Base-by-base conservation (phyloP, 768 basidiomycete genomes). In the Suillus placidus region DNA sequence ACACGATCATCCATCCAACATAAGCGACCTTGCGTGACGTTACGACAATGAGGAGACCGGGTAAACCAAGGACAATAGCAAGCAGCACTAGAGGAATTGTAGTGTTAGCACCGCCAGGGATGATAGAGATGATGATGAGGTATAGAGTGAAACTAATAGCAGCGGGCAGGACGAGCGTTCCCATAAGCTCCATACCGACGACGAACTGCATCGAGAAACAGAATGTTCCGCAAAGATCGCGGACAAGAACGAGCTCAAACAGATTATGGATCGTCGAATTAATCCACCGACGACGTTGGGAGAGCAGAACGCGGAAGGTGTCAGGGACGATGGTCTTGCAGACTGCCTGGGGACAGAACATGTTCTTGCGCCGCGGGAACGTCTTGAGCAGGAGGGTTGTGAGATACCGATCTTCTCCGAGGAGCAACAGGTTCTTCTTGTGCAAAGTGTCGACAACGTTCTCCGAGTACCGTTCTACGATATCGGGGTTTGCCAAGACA, bases 121-220 rank as follows among this genome's bases (percentile, higher is more conserved):
- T 89, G 80, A 91, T 90, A 62, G 97, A 89, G 67, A 85, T 81
- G 76, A 99, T 85, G 80, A 98, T 89, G 73, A 98, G 89, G 78
- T 97, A 97, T 61, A 97, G 78, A 1, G 97, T 99, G 84, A 99
- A 99, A 45, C 93, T 87, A 80, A 99, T 99, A 68, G 97, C 97
- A 47, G 96, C 97, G 26, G 97, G 97, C 30, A 99, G 83, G 35
- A 99, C 97, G 68, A 99, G 85, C 3, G 97, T 99, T 74, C 97
- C 97, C 67, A 93, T 88, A 68, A 99, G 83, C 76, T 99, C 97
- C 96, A 99, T 99, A 76, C 92, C 95, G 42, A 97, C 94, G 70
- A 98, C 95, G 74, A 98, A 98, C 82, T 97, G 96, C 97, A 98
- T 98, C 13, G 94, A 96, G 87, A 99, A 99, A 82, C 97, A 99